Percentiles rank a stretch among this genome's conserved stretches.
Conservation (phyloP, 108 stramenopile species). For the Fragilaria crotonensis region DNA sequence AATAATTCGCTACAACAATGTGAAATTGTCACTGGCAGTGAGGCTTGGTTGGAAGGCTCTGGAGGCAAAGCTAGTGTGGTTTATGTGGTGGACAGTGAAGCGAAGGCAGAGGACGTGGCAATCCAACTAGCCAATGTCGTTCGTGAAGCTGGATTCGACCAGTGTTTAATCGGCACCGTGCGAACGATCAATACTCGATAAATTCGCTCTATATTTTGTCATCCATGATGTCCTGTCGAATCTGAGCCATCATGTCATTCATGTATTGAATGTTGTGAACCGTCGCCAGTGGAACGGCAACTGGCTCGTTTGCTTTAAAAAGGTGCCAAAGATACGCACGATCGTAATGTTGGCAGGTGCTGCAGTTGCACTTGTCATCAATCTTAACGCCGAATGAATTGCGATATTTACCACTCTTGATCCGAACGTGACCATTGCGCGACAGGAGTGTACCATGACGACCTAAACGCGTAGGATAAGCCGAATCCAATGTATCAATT, state of each 20-base stretch:
- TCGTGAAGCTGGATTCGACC: slow-evolving; percentile 34
- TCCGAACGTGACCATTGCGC: slow-evolving; percentile 42
- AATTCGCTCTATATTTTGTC: slow-evolving; percentile 53
- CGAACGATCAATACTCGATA: no score
- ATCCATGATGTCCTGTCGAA: slow-evolving; percentile 78
- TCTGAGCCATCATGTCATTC: slow-evolving; percentile 79
- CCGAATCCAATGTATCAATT: slow-evolving; percentile 88
- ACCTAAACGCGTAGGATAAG: slow-evolving; percentile 84
- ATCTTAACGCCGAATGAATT: slow-evolving; percentile 63
- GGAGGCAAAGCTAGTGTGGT: slow-evolving; percentile 2
- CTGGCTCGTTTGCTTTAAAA: slow-evolving; percentile 86
- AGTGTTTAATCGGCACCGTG: no score
- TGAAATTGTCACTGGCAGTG: slow-evolving; percentile 23
- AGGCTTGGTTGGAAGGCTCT: slow-evolving; percentile 40
- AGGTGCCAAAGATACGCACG: slow-evolving; percentile 89
- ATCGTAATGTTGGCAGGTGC: slow-evolving; percentile 81
- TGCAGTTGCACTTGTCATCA: slow-evolving; percentile 67
- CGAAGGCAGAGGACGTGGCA: neutral
- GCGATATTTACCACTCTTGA: slow-evolving; percentile 51
- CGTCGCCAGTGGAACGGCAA: slow-evolving; percentile 65
- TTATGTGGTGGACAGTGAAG: neutral
- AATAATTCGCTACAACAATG: slow-evolving; percentile 43
- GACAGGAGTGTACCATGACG: slow-evolving; percentile 82
- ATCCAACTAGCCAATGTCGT: neutral
- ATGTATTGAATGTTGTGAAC: slow-evolving; percentile 91